Percentiles rank a stretch among this genome's conserved stretches.
Evolutionary conservation across 1,284 basidiomycete genomes (phyloP).

Genomic region (Caloboletus firmus): DNA sequence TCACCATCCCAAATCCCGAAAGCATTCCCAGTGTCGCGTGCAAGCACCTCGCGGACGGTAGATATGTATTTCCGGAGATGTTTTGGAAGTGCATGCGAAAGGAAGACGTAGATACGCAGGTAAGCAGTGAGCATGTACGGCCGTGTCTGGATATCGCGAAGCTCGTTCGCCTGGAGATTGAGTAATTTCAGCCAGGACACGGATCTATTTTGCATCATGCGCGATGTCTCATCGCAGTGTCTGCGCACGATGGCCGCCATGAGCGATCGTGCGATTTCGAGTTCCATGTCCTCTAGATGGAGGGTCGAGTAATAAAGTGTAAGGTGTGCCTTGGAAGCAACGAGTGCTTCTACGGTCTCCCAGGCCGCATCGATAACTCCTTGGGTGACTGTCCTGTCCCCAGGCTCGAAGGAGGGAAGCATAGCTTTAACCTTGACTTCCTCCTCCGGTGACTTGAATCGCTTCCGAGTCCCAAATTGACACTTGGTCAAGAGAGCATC

Average conservation of each 20-base stretch:
- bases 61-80: conserved; percentile 41
- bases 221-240: conserved; percentile 25
- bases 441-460: conserved; percentile 36
- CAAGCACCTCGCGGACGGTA: conserved; percentile 50
- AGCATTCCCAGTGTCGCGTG: conserved; percentile 63
- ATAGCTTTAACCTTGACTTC: conserved; percentile 20
- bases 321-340: conserved; percentile 23
- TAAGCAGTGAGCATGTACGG: conserved; percentile 47
- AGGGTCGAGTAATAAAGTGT: conserved; percentile 24
- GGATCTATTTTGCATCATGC: neutral
- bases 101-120: conserved; percentile 48
- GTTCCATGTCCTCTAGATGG: conserved; percentile 48
- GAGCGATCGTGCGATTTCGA: conserved; percentile 53
- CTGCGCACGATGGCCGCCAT: conserved; percentile 47
- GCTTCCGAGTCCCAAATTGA: conserved; percentile 27
- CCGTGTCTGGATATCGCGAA: conserved; percentile 39
- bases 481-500: conserved; percentile 38
- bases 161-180: conserved; percentile 52
- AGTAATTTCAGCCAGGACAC: conserved; percentile 35
- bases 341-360: conserved; percentile 26
- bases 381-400: conserved; percentile 24
- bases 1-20: conserved; percentile 63
- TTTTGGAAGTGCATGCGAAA: conserved; percentile 37
- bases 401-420: conserved; percentile 11
- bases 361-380: conserved; percentile 38